These are phyloP conservation scores for Lentinula sp. DNA, from an alignment of 768 basidiomycete species.

Conservation along the genomic window DNA sequence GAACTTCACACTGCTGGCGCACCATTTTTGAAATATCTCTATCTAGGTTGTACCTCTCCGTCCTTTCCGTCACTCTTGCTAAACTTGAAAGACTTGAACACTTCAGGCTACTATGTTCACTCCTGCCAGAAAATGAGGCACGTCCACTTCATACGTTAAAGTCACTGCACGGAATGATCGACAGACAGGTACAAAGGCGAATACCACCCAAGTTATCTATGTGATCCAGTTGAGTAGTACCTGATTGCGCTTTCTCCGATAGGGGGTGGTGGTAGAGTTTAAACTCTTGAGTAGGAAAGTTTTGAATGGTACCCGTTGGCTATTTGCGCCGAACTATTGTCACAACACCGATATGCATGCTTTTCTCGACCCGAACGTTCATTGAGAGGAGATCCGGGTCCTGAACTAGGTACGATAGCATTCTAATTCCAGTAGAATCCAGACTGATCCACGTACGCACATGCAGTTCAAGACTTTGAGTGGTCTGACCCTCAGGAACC, in stretches of 20 bases:
- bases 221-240: conserved; percentile 63
- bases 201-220: conserved; percentile 81
- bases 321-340: conserved; percentile 52
- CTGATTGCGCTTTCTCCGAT: neutral
- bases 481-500: neutral
- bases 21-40: conserved; percentile 57
- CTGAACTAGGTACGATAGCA: conserved; percentile 13
- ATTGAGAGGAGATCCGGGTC: conserved; percentile 22
- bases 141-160: neutral
- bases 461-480: conserved; percentile 1
- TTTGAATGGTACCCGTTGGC: conserved; percentile 72
- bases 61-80: neutral
- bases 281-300: conserved; percentile 47
- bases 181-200: conserved; percentile 74
- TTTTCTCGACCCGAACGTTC: conserved; percentile 65
- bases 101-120: conserved; percentile 84
- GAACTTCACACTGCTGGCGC: conserved; percentile 74
- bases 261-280: neutral
- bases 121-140: conserved; percentile 85
- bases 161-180: neutral
- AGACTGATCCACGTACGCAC: neutral
- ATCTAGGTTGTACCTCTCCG: conserved; percentile 62
- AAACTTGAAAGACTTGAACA: neutral
- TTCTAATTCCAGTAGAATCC: neutral
- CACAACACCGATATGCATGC: conserved; percentile 60